Evolutionary conservation across 1,284 basidiomycete species (phyloP).

Genomic region (Ganoderma lucidum): DNA sequence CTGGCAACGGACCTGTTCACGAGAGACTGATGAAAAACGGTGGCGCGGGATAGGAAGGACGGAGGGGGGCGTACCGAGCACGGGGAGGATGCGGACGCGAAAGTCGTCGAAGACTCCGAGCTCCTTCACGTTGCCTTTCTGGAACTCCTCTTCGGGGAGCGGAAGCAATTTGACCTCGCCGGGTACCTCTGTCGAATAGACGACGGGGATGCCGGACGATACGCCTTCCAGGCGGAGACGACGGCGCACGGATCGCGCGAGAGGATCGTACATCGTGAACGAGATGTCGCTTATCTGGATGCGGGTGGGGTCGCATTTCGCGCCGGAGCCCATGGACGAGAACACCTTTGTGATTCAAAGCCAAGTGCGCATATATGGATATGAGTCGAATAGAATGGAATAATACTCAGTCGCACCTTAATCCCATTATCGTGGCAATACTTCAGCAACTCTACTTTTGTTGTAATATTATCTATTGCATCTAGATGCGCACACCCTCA

Average conservation of each 20-base stretch:
- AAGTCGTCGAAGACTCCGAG: constrained; percentile 95
- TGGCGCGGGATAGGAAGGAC: neutral
- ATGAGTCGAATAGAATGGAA: constrained; percentile 5
- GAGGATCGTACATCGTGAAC: constrained; percentile 92
- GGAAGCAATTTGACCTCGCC: constrained; percentile 90
- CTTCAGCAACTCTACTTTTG: constrained; percentile 90
- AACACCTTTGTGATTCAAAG: constrained; percentile 72
- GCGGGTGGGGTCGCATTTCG: constrained; percentile 94
- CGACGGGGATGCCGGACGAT: constrained; percentile 85
- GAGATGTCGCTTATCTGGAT: constrained; percentile 97
- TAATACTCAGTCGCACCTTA: constrained; percentile 57
- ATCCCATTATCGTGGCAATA: constrained; percentile 82
- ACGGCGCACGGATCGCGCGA: constrained; percentile 90
- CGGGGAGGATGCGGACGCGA: constrained; percentile 89
- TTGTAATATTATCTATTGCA: constrained; percentile 96
- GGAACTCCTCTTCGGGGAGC: constrained; percentile 91
- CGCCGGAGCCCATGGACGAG: constrained; percentile 97
- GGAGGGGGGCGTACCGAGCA: constrained; percentile 62
- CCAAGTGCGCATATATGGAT: neutral
- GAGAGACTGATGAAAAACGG: constrained; percentile 15
- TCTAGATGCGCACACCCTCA: constrained; percentile 54
- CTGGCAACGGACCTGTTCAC: constrained; percentile 75
- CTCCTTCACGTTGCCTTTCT: constrained; percentile 91
- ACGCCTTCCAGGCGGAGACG: constrained; percentile 79
- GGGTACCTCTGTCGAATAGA: constrained; percentile 96